A percentile compares a stretch with the other conserved stretches of the same genome.
Conservation (phyloP, 257 asterid genomes). For the Plantago ovata region DNA sequence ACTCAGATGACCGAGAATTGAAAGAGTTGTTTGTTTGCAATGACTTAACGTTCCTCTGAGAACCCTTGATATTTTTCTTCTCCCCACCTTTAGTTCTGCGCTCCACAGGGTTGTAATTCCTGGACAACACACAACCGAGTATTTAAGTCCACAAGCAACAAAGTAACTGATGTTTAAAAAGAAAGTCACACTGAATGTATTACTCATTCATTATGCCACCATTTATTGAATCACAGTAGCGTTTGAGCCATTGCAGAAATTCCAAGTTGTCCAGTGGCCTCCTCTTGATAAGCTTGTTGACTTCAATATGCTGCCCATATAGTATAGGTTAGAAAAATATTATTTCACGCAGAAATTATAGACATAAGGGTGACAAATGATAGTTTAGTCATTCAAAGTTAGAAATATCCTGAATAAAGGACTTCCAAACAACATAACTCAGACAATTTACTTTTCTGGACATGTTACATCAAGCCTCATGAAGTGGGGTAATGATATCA, state of each 20-base stretch:
- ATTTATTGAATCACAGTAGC: constrained; percentile 79
- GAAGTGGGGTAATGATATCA: no score
- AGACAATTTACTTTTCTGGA: no score
- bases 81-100: constrained; percentile 81
- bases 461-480: no score
- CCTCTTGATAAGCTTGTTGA: constrained; percentile 81
- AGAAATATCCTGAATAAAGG: background rate
- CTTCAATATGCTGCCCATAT: constrained; percentile 89
- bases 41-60: constrained; percentile 65
- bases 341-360: no score
- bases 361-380: no score
- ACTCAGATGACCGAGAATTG: constrained; percentile 42
- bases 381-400: background rate
- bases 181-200: constrained; percentile 16
- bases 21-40: constrained; percentile 55
- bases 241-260: constrained; percentile 94
- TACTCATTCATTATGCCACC: constrained; percentile 90
- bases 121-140: constrained; percentile 26
- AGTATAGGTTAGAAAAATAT: no score
- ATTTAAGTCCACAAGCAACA: constrained; percentile 9
- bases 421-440: background rate
- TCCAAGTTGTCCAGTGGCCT: constrained; percentile 94
- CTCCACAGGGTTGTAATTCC: constrained; percentile 83
- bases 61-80: constrained; percentile 48
- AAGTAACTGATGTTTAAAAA: constrained; percentile 5